Conservation (phyloP, 192 early-diverging fungal species). For the Glomus cerebriforme region DNA sequence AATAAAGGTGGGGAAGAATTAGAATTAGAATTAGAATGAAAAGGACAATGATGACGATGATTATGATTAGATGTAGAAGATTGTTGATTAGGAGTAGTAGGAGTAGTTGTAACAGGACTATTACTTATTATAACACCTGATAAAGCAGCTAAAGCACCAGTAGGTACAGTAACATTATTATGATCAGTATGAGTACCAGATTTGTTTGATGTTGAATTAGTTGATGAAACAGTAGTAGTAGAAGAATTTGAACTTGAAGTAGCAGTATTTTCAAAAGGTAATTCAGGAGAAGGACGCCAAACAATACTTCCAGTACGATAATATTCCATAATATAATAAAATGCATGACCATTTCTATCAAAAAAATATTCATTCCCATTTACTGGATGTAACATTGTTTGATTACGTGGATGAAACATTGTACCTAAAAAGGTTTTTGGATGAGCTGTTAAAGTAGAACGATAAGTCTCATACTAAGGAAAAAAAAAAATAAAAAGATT, state of each 20-base stretch:
- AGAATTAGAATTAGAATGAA: neutral
- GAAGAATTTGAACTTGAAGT: neutral
- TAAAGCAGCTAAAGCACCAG: neutral
- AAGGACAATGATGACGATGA: neutral
- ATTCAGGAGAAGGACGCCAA: conserved; percentile 5
- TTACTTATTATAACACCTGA: neutral
- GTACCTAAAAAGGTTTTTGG: conserved; percentile 31
- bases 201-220: neutral
- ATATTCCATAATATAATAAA: conserved; percentile 30
- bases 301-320: conserved; percentile 27
- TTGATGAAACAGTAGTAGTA: neutral
- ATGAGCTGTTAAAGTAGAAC: conserved; percentile 21
- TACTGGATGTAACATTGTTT: conserved; percentile 19
- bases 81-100: neutral
- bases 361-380: conserved; percentile 33
- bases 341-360: conserved; percentile 31
- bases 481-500: neutral
- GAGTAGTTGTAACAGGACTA: neutral
- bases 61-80: neutral
- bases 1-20: neutral
- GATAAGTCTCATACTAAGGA: conserved; percentile 26
- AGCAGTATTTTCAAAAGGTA: neutral
- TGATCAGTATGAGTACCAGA: neutral
- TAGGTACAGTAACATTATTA: conserved; percentile 12
- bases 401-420: conserved; percentile 30